These are phyloP conservation scores for Solanum hybrid DNA, from an alignment of 305 asterid species.

Conservation along the genomic window DNA sequence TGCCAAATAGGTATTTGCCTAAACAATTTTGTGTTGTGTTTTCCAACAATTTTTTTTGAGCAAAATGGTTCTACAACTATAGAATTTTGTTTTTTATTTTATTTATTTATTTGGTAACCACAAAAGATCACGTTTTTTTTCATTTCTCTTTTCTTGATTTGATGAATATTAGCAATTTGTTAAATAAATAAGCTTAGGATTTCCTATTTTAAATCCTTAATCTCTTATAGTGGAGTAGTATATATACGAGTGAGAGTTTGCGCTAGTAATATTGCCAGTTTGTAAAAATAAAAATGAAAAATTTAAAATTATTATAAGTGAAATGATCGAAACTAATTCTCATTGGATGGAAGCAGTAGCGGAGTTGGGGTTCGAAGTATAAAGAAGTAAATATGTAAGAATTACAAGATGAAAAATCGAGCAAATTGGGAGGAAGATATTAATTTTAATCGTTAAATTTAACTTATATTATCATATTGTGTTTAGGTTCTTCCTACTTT, in stretches of 20 bases:
- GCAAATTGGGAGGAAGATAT: not conserved
- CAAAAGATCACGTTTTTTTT: not conserved
- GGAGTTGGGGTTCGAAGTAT: not conserved
- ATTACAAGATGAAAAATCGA: not conserved
- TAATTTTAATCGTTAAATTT: too few relatives aligned
- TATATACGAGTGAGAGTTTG: not conserved
- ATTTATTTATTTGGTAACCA: not conserved
- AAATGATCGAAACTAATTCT: not conserved
- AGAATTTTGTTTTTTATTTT: not conserved
- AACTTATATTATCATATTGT: too few relatives aligned
- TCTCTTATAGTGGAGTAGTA: not conserved
- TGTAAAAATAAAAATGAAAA: not conserved
- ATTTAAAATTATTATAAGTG: too few relatives aligned
- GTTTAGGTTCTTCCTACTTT: not conserved
- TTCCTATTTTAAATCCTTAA: not conserved
- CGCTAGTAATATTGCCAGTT: not conserved
- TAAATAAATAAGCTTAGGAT: not conserved
- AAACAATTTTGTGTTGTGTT: not conserved
- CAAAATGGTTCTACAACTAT: not conserved
- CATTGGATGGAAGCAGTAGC: not conserved
- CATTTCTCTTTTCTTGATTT: not conserved
- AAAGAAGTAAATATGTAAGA: not conserved
- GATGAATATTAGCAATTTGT: not conserved
- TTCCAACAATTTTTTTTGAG: not conserved
- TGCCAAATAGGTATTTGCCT: not conserved